Evolutionary conservation across 148 eudicot species (phyloP), one percentile per base, ranked within the genome.

Genomic region (Dysphania ambrosioides): DNA sequence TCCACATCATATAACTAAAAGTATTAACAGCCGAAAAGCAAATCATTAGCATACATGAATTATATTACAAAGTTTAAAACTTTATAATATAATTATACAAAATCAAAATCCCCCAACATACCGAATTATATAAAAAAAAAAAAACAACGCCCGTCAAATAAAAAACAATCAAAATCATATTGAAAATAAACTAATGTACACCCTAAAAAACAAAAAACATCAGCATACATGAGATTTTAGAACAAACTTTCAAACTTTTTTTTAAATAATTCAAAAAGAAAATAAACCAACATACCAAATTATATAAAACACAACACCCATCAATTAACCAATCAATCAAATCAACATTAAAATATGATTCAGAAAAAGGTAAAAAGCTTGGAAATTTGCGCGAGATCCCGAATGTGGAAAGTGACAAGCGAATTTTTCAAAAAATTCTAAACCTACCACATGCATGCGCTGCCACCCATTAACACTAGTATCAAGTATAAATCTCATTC

Each of bases 371-470:
- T 2, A 47, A 47, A 47, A 47, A 47, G 53, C n/a, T n/a, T n/a
- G n/a, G n/a, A n/a, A n/a, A n/a, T n/a, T 53, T 59, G 15, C 32
- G 32, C 32, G 27, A 59, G 63, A 59, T 59, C 63, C 63, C 63
- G 27, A 59, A 59, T 8, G 63, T 59, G 32, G 63, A 59, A 59
- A 59, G 63, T 27, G 63, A 59, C 63, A 59, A 59, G 8, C 1
- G 16, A n/a, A 12, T 7, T 8, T 59, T 59, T 59, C 8, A 59
- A 59, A 58, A 59, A n/a, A n/a, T 1, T 26, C 10, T 0, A 29
- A 59, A 59, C 63, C 63, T 27, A 59, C 23, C 63, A 59, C 63
- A 59, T 59, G 63, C n/a, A n/a, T n/a, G n/a, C n/a, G n/a, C 63
- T 59, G 16, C 23, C 15, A 59, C 30, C 63, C 32, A 59, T n/a